phyloP scores from a whole-genome alignment of 1,284 basidiomycete genomes.

The Albatrellus sp. region DNA sequence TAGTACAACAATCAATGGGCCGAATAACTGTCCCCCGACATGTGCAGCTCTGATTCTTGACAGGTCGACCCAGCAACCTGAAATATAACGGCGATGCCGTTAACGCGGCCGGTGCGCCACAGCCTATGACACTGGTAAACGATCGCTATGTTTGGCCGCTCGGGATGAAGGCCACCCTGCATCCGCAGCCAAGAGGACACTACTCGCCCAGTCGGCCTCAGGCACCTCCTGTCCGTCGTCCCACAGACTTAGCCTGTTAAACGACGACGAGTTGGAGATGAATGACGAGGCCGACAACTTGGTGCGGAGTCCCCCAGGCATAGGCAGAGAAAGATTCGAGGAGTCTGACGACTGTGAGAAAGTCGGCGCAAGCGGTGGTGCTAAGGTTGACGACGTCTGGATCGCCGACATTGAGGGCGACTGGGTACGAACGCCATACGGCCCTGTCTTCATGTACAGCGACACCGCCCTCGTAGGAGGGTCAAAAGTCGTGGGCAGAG shows the following conservation, averaged over 20 bases:
- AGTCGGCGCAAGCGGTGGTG: neutral
- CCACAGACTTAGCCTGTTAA: constrained; percentile 30
- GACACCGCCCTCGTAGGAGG: too few relatives aligned
- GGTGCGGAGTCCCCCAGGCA: constrained; percentile 14
- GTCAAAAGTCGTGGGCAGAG: neutral
- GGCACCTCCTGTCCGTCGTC: constrained; percentile 16
- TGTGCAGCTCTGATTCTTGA: too few relatives aligned
- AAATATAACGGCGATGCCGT: too few relatives aligned
- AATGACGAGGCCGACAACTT: constrained; percentile 11
- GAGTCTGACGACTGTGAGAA: neutral
- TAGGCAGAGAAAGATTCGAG: neutral
- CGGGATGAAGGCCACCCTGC: constrained; percentile 10
- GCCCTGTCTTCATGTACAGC: neutral
- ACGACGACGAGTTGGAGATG: constrained; percentile 19
- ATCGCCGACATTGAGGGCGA: neutral
- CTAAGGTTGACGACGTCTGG: neutral
- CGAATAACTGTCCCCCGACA: too few relatives aligned
- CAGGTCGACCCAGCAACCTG: too few relatives aligned
- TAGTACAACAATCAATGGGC: too few relatives aligned
- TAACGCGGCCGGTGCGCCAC: too few relatives aligned
- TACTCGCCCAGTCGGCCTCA: constrained; percentile 47
- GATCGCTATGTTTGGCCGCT: too few relatives aligned
- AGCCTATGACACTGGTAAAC: too few relatives aligned
- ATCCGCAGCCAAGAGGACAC: constrained; percentile 44
- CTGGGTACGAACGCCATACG: neutral